These are phyloP conservation scores for Penicillium cinerascens DNA, from an alignment of 495 filamentous ascomycete species.

Conservation along the genomic window DNA sequence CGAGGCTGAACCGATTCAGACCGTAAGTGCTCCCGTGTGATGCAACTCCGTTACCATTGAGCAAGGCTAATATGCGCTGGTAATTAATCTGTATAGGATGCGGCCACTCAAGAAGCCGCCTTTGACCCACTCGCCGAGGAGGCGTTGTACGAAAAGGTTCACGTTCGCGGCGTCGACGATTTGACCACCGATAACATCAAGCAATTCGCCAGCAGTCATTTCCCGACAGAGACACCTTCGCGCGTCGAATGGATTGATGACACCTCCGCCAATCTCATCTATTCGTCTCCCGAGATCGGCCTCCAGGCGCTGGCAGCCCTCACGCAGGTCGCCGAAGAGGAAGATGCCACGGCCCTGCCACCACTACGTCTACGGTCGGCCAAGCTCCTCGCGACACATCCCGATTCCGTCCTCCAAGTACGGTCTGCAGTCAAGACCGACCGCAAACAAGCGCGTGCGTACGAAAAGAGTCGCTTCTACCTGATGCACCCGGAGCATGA, in stretches of 20 bases:
- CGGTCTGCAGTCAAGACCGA: conserved; percentile 72
- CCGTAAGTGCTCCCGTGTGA: conserved; percentile 22
- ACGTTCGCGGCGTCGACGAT: conserved; percentile 78
- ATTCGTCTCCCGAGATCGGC: conserved; percentile 65
- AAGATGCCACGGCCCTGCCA: conserved; percentile 39
- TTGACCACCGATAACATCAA: conserved; percentile 75
- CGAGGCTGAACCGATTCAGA: conserved; percentile 37
- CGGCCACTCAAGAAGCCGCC: conserved; percentile 15
- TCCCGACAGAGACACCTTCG: conserved; percentile 46
- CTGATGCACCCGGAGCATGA: conserved; percentile 86
- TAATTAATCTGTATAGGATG: conserved; percentile 17
- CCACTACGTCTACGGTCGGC: conserved; percentile 54
- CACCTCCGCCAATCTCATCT: conserved; percentile 81
- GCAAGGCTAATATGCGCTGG: not conserved
- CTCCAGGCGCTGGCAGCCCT: conserved; percentile 67
- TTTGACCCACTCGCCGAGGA: conserved; percentile 32
- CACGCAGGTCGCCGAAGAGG: conserved; percentile 37
- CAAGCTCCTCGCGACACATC: conserved; percentile 60
- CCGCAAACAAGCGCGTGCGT: conserved; percentile 70
- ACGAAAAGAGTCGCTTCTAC: conserved; percentile 83
- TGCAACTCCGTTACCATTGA: not conserved
- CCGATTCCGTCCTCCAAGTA: conserved; percentile 66
- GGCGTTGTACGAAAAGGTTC: conserved; percentile 59
- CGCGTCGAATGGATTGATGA: conserved; percentile 95
- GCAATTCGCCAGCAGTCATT: conserved; percentile 64